Evolutionary conservation across 2,329 filamentous ascomycete genomes (phyloP).

Genomic region (Colletotrichum limetticola): DNA sequence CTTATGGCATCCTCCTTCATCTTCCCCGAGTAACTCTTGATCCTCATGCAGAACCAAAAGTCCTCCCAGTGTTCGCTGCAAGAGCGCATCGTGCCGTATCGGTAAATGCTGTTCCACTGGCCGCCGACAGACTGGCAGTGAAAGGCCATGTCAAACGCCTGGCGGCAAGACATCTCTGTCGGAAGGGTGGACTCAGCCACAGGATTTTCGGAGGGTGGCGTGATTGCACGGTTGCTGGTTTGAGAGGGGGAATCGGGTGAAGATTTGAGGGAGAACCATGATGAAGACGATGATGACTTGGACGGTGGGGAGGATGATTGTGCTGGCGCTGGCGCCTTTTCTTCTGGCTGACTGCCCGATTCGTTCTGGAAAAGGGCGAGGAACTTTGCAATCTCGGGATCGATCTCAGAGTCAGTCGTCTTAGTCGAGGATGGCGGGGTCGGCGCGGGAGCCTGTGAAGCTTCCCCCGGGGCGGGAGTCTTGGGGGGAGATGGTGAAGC

Average conservation of each 20-base stretch:
- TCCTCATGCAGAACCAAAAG: slow-evolving; percentile 98
- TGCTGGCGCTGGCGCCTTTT: slow-evolving; percentile 35
- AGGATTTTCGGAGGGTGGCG: slow-evolving; percentile 48
- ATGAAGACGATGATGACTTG: slow-evolving; percentile 42
- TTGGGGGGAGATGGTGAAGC: slow-evolving; percentile 51
- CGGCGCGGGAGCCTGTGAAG: slow-evolving; percentile 37
- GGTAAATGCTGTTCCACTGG: slow-evolving; percentile 92
- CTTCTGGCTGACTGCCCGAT: slow-evolving; percentile 40
- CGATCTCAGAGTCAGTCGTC: slow-evolving; percentile 41
- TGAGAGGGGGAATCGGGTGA: slow-evolving; percentile 37
- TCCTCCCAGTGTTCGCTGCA: slow-evolving; percentile 91
- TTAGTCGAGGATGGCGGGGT: slow-evolving; percentile 35
- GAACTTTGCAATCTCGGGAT: slow-evolving; percentile 67
- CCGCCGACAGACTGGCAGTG: slow-evolving; percentile 93
- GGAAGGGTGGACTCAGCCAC: slow-evolving; percentile 79
- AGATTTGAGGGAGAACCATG: slow-evolving; percentile 46
- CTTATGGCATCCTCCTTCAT: slow-evolving; percentile 71
- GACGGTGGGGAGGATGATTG: slow-evolving; percentile 36
- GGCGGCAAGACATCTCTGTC: slow-evolving; percentile 86
- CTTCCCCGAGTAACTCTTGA: slow-evolving; percentile 69
- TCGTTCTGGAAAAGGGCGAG: slow-evolving; percentile 57
- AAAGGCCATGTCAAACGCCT: slow-evolving; percentile 92
- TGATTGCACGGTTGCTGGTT: slow-evolving; percentile 34
- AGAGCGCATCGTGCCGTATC: slow-evolving; percentile 79
- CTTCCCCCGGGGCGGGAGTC: slow-evolving; percentile 39